These are phyloP conservation scores for Acanthamoeba comandoni DNA, from an alignment of 208 protist genomes.

Conservation along the genomic window DNA sequence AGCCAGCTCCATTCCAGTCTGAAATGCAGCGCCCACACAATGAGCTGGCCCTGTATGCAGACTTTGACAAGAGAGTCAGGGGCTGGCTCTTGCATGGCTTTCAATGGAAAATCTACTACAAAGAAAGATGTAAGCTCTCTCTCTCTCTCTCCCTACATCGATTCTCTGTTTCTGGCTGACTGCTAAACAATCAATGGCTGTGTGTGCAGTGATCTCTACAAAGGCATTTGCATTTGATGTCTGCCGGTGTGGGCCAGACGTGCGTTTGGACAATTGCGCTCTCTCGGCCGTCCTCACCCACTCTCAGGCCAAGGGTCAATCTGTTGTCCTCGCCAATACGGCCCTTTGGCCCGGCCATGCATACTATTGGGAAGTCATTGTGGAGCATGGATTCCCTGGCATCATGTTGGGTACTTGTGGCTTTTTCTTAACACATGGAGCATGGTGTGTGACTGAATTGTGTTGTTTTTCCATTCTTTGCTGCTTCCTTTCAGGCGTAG, in stretches of 20 bases:
- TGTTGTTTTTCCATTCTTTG: too few species aligned
- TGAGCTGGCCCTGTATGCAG: not conserved
- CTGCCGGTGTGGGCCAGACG: not conserved
- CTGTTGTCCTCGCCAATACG: not conserved
- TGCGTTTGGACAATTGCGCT: not conserved
- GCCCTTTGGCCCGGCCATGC: constrained; percentile 9
- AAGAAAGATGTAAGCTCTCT: not conserved
- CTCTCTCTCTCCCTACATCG: not conserved
- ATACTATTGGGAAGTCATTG: constrained; percentile 36
- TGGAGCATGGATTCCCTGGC: constrained; percentile 1
- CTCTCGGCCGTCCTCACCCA: not conserved
- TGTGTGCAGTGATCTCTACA: not conserved
- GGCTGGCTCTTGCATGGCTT: not conserved
- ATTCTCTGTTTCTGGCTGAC: too few species aligned
- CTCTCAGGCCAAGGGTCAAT: constrained; percentile 13
- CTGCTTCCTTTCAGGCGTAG: too few species aligned
- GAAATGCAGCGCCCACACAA: constrained; percentile 4
- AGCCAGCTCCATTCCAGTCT: constrained; percentile 18
- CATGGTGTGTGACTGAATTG: too few species aligned
- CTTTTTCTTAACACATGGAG: too few species aligned
- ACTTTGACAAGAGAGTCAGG: constrained; percentile 32
- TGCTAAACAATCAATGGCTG: not conserved
- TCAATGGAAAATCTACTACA: constrained; percentile 29
- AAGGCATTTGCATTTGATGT: constrained; percentile 11
- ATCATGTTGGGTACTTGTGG: too few species aligned